A percentile compares a stretch with the other conserved stretches of the same genome.
phyloP scores from a whole-genome alignment of 1,139 yeast genomes.

The Taiozyma sp. region DNA sequence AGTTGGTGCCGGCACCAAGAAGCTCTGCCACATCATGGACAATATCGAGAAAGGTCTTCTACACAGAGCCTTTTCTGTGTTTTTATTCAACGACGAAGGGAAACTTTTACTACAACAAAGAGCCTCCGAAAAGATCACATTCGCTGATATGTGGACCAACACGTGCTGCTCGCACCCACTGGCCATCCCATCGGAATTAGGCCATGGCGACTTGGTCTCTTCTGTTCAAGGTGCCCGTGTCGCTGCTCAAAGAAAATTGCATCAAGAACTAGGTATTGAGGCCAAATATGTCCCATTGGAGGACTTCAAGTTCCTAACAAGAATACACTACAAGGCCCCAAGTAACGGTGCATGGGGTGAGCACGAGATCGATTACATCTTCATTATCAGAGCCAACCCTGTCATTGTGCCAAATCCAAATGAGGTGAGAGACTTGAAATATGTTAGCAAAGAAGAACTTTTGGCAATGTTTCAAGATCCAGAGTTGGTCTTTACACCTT shows the following conservation, averaged over 20 bases:
- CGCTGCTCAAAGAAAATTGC: slow-evolving; percentile 90
- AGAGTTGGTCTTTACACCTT: slow-evolving; percentile 77
- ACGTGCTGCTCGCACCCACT: slow-evolving; percentile 98
- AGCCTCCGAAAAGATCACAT: slow-evolving; percentile 94
- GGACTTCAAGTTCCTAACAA: slow-evolving; percentile 76
- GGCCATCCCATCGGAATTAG: slow-evolving; percentile 78
- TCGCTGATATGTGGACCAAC: slow-evolving; percentile 96
- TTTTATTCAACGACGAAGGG: slow-evolving; percentile 74
- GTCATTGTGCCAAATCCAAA: slow-evolving; percentile 53
- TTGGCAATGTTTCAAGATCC: slow-evolving; percentile 71
- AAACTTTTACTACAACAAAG: slow-evolving; percentile 86
- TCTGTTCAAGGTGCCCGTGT: slow-evolving; percentile 76
- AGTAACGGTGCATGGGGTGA: slow-evolving; percentile 90
- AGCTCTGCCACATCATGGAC: slow-evolving; percentile 84
- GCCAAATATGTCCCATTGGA: slow-evolving; percentile 56
- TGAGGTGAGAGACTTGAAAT: slow-evolving; percentile 80
- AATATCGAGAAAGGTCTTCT: slow-evolving; percentile 81
- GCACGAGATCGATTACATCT: slow-evolving; percentile 93
- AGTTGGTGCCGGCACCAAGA: slow-evolving; percentile 91
- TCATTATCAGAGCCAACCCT: slow-evolving; percentile 67
- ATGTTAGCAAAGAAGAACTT: slow-evolving; percentile 66
- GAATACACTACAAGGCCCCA: slow-evolving; percentile 94
- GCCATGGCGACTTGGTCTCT: slow-evolving; percentile 42
- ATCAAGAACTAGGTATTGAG: slow-evolving; percentile 90
- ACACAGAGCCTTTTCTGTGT: slow-evolving; percentile 95